Evolutionary conservation across 73 alveolate species (phyloP), one percentile per base, ranked within the genome.

Genomic region (Paraurostyla sp.): DNA sequence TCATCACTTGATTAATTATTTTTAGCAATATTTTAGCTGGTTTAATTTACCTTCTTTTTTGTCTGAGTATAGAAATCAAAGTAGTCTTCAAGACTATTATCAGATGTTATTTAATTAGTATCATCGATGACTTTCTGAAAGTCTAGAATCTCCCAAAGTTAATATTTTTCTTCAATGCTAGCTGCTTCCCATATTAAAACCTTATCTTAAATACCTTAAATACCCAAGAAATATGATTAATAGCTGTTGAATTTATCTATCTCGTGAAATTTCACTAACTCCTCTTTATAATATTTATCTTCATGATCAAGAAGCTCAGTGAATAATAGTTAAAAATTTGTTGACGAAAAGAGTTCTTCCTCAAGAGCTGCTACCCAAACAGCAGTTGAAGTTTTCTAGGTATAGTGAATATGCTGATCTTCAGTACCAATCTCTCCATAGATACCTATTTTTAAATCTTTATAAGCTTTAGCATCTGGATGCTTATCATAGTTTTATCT

Each of bases 91-190:
- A 73, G 49, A 46, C 71, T 46, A 38, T 65, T 58, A 65, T 73
- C 71, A 29, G 71, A 45, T 13, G 7, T 43, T 6, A 73, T 73
- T 6, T 40, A 32, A 45, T 73, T 73, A 2, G 27, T 18, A 43
- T 73, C 71, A 33, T 40, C 29, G 20, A 48, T 73, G 20, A 73
- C 7, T 49, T 73, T 48, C 29, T 73, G 32, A 35, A 73, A 73
- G 50, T 73, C 86, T 48, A 73, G 35, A 27, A 73, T 73, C 41
- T 73, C 65, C 86, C 86, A 73, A 0, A 73, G 42, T 48, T 73
- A 16, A 13, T 25, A 73, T 45, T 73, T 73, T 25, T 73, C 41
- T 3, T 40, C 54, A 3, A 73, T 49, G 0, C 4, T 6, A 3
- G 86, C 68, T 45, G n/a, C 46, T 3, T 45, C 46, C 86, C 86